These are phyloP conservation scores for Suillus weaverae DNA, from an alignment of 768 basidiomycete species.

Conservation along the genomic window DNA sequence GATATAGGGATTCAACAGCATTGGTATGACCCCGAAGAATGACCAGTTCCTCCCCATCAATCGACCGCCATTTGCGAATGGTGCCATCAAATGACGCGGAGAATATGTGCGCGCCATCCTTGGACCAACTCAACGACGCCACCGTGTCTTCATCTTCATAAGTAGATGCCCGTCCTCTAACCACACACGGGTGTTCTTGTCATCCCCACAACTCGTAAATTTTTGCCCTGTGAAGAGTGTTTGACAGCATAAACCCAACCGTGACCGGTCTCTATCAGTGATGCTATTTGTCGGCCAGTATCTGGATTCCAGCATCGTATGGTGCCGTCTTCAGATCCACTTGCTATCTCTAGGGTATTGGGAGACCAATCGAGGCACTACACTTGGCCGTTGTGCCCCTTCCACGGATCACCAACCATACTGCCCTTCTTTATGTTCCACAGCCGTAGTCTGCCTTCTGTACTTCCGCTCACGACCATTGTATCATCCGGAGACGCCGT, in stretches of 20 bases:
- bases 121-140: background rate
- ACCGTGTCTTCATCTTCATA: background rate
- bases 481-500: background rate
- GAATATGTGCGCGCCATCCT: background rate
- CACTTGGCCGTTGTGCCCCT: conserved; percentile 2
- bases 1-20: background rate
- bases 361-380: conserved; percentile 14
- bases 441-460: background rate
- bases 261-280: background rate
- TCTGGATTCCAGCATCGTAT: conserved; percentile 14
- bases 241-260: background rate
- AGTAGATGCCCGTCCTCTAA: background rate
- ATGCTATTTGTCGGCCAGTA: background rate
- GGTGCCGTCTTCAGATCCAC: conserved; percentile 3
- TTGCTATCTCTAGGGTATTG: conserved; percentile 13
- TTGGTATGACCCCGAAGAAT: background rate
- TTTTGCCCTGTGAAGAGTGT: background rate
- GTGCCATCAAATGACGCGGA: background rate
- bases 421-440: background rate
- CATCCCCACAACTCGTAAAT: background rate
- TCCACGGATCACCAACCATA: background rate
- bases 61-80: background rate
- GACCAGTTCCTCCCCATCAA: background rate
- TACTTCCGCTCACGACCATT: background rate
- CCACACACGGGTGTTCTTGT: background rate